These are phyloP conservation scores for Elaeagnus macrophylla DNA, from an alignment of 306 rosid species.

Conservation along the genomic window DNA sequence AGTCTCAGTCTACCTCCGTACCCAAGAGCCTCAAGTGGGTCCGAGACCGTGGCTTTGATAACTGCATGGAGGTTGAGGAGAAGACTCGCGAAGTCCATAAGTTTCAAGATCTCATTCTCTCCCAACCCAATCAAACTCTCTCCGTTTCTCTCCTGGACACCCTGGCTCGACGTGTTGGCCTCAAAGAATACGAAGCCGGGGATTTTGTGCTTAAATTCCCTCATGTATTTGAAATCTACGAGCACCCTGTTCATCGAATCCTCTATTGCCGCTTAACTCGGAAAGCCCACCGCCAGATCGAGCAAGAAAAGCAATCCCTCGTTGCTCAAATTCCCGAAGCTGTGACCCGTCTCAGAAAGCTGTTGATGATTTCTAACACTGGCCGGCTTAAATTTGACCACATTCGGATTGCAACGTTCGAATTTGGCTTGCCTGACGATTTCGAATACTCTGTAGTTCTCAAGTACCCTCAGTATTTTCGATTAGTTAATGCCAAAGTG, in stretches of 20 bases:
- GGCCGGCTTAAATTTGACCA: conserved; percentile 71
- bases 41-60: conserved; percentile 81
- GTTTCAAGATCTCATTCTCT: conserved; percentile 50
- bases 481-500: conserved; percentile 56
- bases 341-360: conserved; percentile 65
- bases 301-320: conserved; percentile 53
- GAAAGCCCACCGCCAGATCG: conserved; percentile 61
- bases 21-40: conserved; percentile 56
- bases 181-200: conserved; percentile 53
- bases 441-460: conserved; percentile 71
- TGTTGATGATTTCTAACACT: conserved; percentile 63
- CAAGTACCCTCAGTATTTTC: conserved; percentile 53
- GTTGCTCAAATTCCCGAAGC: conserved; percentile 41
- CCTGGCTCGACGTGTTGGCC: conserved; percentile 62
- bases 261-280: conserved; percentile 68
- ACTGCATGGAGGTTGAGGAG: conserved; percentile 87
- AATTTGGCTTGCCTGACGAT: conserved; percentile 68
- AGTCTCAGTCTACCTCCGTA: conserved; percentile 68
- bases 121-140: conserved; percentile 47
- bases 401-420: conserved; percentile 61
- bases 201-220: conserved; percentile 77
- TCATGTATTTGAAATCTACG: conserved; percentile 72
- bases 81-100: conserved; percentile 71
- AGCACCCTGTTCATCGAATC: conserved; percentile 82
- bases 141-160: conserved; percentile 64